Evolutionary conservation across 345 rosid genomes (phyloP).

Genomic region (Eucalyptus decipiens): DNA sequence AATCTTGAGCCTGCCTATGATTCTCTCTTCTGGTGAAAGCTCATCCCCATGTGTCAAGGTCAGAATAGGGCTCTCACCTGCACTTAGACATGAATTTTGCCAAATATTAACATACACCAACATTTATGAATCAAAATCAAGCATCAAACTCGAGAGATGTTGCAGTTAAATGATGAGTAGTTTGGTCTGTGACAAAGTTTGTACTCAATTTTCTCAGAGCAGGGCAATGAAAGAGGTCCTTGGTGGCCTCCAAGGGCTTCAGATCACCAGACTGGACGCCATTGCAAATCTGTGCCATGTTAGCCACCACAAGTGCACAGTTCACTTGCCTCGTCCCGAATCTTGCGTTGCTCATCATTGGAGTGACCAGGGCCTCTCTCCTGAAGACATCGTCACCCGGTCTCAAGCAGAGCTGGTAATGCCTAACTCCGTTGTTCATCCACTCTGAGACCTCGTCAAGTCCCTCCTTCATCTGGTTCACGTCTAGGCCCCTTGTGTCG

Average conservation of each 20-base stretch:
- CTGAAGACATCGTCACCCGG: conserved; percentile 3
- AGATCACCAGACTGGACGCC: conserved; percentile 25
- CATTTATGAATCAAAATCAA: not conserved
- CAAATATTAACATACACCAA: not conserved
- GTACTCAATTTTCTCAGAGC: conserved; percentile 37
- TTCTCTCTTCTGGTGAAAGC: conserved; percentile 27
- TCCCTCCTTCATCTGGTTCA: conserved; percentile 5
- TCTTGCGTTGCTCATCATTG: conserved; percentile 9
- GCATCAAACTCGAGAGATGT: not conserved
- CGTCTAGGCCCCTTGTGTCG: conserved; percentile 39
- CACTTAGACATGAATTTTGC: not conserved
- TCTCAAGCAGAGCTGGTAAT: conserved; percentile 30
- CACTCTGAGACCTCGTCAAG: conserved; percentile 29
- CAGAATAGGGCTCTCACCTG: conserved; percentile 46
- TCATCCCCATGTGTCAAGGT: conserved; percentile 46
- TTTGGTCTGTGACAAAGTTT: not conserved
- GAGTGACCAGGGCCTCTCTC: conserved; percentile 4
- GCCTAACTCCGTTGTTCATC: conserved; percentile 41
- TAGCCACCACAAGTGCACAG: conserved; percentile 2
- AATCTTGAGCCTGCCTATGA: conserved; percentile 30
- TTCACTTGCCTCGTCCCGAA: conserved; percentile 29
- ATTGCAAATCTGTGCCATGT: conserved; percentile 25
- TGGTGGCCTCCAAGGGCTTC: conserved; percentile 29
- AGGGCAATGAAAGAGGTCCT: conserved; percentile 17
- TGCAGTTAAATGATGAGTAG: not conserved